Base-by-base conservation (phyloP, 495 filamentous ascomycete genomes). In the Penicillium dipodomyicola region DNA sequence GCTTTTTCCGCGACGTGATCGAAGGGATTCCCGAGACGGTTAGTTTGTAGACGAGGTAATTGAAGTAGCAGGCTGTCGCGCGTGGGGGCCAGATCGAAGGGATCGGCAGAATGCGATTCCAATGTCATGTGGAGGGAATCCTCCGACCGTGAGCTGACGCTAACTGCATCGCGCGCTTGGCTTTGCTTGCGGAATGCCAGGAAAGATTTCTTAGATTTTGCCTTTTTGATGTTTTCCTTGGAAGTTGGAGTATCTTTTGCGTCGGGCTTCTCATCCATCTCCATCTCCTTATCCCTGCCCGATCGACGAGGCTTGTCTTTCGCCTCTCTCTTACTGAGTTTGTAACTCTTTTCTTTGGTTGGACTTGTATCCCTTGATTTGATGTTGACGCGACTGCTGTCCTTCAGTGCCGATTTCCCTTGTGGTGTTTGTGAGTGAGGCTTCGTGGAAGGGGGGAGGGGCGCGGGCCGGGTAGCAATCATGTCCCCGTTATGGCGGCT, bases 401-500 rank as follows among this genome's bases (percentile, higher is more conserved):
- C 41, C 32, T 50, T 41, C 12, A 25, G 22, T 4, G 23, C 9
- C 9, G 32, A 23, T 4, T 17, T 14, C n/a, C 15, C 29, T 29
- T n/a, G 23, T n/a, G 46, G 46, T 35, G 47, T n/a, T 15, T 49
- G 32, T 20, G 46, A 69, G 43, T 60, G 66, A 52, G 54, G 57
- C 59, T 65, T 66, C 53, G 49, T 52, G 19, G 51, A 57, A 30
- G 75, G 74, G 20, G 74, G 72, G 12, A 50, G 63, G 17, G 76
- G 76, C 8, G 74, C 66, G 15, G 68, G 64, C 17, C 76, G 70
- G 8, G 66, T 72, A 4, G 76, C 63, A 14, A 72, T 65, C 62
- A 75, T 65, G 32, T 72, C 72, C 48, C 71, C 70, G 33, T 69
- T 67, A 12, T 72, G 68, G 40, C 72, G 69, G 52, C 72, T 72